Evolutionary conservation across 495 filamentous ascomycete genomes (phyloP), one percentile per base, ranked within the genome.

Genomic region (Platismatia glauca): DNA sequence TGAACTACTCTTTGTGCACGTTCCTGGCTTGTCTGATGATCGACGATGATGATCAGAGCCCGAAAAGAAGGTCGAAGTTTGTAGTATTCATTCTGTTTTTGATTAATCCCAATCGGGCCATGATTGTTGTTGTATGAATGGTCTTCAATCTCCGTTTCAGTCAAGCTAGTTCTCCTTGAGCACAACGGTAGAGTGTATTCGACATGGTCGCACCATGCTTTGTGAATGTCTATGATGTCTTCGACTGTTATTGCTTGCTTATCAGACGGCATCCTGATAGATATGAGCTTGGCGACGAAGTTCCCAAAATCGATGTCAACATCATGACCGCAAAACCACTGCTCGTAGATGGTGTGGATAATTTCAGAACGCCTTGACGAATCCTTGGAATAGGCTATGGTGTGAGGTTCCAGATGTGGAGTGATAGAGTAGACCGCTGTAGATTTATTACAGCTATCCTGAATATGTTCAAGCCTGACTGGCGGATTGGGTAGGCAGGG

Each of bases 141-240:
- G 41, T 43, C 18, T 43, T 43, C 41, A 20, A n/a, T 43, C 43
- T 43, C 38, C 58, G 43, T 34, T 50, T 35, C 58, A 27, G 38
- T 27, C 27, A 22, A 35, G 22, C 35, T 35, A n/a, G 43, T n/a
- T 46, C n/a, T 46, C 43, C 24, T 60, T 24, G 58, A 43, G 43
- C 58, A 60, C 33, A 35, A 60, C 18, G 58, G 58, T 60, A 60
- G 39, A 50, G 24, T 60, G 58, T 29, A 15, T 46, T 60, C 58
- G 22, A 60, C 58, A 60, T 60, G 58, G n/a, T 24, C 58, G 39
- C 58, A 60, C 58, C 58, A 60, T 60, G 43, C 58, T 46, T n/a
- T 29, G n/a, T 60, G 58, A 22, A 60, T 29, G 22, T 15, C 35
- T 29, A 46, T 60, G 39, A 60, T 52, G n/a, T 60, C 58, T 44